Evolutionary conservation across 176 grass and related monocot genomes (phyloP).

Genomic region (Neostapfia colusana): DNA sequence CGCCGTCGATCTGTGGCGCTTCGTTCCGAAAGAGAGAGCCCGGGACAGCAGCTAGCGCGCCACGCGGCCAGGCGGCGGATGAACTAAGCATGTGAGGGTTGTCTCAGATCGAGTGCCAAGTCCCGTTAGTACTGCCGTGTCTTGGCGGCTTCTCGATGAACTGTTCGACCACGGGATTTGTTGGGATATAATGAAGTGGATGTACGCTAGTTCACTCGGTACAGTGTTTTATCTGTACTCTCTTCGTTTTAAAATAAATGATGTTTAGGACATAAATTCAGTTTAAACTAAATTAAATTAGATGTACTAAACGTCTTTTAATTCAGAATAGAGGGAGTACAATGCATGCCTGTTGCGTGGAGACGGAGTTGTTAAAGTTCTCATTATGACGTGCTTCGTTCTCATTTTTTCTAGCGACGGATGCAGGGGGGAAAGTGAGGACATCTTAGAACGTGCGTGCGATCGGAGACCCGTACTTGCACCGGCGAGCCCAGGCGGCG

Average conservation of each 20-base stretch:
- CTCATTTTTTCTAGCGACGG: neutral
- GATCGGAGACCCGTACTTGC: too few relatives aligned
- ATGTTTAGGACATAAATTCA: too few relatives aligned
- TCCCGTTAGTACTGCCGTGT: neutral
- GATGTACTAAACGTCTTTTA: too few relatives aligned
- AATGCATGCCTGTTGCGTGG: neutral
- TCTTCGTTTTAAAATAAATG: too few relatives aligned
- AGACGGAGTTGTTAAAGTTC: neutral
- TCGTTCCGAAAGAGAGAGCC: constrained; percentile 46
- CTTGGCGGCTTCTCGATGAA: neutral
- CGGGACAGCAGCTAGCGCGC: neutral
- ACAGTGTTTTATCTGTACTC: neutral
- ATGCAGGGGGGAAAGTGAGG: neutral
- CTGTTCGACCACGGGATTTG: neutral
- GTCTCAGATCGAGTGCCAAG: neutral
- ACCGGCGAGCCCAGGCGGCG: neutral
- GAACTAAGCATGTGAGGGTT: neutral
- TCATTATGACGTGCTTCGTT: neutral
- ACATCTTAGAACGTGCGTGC: too few relatives aligned
- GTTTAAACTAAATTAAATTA: too few relatives aligned
- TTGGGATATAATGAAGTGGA: neutral
- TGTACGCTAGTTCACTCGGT: neutral
- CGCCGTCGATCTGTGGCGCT: constrained; percentile 85
- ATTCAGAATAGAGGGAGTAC: too few relatives aligned
- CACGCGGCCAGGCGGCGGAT: neutral